Evolutionary conservation across 2,329 filamentous ascomycete species (phyloP), one percentile per base, ranked within the genome.

Genomic region (Dothistroma septosporum): DNA sequence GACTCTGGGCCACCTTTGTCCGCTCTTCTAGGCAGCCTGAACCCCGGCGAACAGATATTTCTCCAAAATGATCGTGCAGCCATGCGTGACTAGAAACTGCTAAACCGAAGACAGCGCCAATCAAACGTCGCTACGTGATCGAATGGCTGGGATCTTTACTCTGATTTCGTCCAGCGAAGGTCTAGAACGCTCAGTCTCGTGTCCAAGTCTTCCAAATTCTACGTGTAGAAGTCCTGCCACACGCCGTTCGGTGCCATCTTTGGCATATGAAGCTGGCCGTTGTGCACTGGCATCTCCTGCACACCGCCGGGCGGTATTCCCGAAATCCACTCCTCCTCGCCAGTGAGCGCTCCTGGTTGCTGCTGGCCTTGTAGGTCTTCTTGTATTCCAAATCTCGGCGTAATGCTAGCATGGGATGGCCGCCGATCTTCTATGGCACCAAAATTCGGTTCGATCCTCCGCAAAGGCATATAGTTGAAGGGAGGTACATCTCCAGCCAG

Each of bases 391-490:
- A 59, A 59, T 19, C 57, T 53, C 3, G 57, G 57, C 24, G 57
- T 54, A 10, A 53, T 16, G 24, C 32, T 59, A 4, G 21, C 33
- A 21, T 53, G 57, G 5, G 47, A 47, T 24, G 28, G 50, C 50
- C 7, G 50, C 10, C 28, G 50, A 50, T 28, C 22, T 16, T 28
- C 22, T 33, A 33, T 33, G 19, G 56, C 56, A 9, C 65, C 65
- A 44, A 67, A 67, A 19, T 61, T 65, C 4, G 65, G 65, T 8
- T 59, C 32, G 24, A 65, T 44, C 33, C 55, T 63, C 19, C 61
- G 55, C 53, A 67, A 48, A 6, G 65, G 63, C 61, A 65, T 64
- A 22, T 67, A 67, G 31, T 65, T 65, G 22, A 61, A 60, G 16
- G 65, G 59, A 6, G 65, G 65, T 7, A 67, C 58, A 41, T 67